These are phyloP conservation scores for Hyaloperonospora arabidopsidis DNA, from an alignment of 352 stramenopile species.

Conservation along the genomic window DNA sequence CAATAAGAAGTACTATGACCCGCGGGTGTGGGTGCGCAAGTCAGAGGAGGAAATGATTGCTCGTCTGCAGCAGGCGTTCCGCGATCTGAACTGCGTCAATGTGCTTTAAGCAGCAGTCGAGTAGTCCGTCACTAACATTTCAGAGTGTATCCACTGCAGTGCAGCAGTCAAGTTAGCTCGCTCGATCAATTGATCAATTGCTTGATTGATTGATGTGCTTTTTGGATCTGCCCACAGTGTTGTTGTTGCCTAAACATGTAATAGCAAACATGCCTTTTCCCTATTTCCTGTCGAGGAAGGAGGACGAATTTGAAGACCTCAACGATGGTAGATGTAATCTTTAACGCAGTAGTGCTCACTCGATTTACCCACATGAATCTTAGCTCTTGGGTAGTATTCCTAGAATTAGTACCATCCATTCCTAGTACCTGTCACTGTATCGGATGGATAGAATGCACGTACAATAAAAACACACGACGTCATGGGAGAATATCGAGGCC, in stretches of 20 bases:
- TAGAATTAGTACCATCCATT: no score
- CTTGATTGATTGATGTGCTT: not conserved
- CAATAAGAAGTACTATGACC: constrained; percentile 99
- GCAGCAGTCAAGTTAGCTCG: not conserved
- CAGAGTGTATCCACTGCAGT: constrained; percentile 9
- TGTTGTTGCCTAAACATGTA: constrained; percentile 12
- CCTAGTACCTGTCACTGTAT: no score
- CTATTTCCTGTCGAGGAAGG: constrained; percentile 89
- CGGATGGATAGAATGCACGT: no score
- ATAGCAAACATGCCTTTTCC: constrained; percentile 64
- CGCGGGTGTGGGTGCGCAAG: constrained; percentile 95
- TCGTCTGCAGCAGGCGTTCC: constrained; percentile 87
- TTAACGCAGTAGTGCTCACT: no score
- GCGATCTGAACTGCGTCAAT: constrained; percentile 83
- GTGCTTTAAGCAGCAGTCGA: constrained; percentile 23
- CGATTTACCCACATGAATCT: no score
- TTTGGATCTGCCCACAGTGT: constrained; percentile 1
- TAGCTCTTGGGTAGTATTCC: no score
- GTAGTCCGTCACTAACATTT: no score
- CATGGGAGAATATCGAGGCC: no score
- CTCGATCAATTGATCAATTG: not conserved
- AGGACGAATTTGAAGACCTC: no score
- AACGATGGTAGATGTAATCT: constrained; percentile 53
- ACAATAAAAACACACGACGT: no score
- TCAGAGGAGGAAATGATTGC: constrained; percentile 92